Evolutionary conservation across 176 grass and related monocot species (phyloP).

Genomic region (Tillandsia leiboldiana): DNA sequence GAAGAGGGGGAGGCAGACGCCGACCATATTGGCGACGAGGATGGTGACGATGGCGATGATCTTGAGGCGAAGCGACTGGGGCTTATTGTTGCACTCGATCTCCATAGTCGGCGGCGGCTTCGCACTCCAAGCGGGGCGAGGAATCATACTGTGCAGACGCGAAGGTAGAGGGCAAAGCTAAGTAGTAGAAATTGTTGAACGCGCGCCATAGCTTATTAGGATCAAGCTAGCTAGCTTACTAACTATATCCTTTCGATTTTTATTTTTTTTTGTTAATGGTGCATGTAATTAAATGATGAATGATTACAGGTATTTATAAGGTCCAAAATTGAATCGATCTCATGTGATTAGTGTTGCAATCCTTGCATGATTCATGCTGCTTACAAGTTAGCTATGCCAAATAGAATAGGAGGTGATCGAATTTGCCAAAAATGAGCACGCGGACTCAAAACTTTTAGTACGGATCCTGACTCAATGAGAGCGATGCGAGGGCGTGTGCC

Average conservation of each 20-base stretch:
- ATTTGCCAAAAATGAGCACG: too few species aligned
- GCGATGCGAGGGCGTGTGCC: not conserved
- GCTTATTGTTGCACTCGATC: constrained; percentile 38
- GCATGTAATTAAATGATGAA: too few species aligned
- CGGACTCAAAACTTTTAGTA: not conserved
- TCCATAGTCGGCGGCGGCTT: not conserved
- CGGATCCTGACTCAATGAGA: not conserved
- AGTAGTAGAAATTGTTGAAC: not conserved
- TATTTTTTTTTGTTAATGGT: too few species aligned
- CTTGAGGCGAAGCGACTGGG: constrained; percentile 52
- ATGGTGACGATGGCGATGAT: constrained; percentile 56
- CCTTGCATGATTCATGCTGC: not conserved
- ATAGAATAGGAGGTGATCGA: too few species aligned
- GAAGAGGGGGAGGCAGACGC: constrained; percentile 62
- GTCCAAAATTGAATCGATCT: too few species aligned
- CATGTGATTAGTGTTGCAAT: not conserved
- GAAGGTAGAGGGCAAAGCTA: not conserved
- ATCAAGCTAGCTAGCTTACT: not conserved
- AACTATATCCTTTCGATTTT: not conserved
- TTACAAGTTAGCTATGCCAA: too few species aligned
- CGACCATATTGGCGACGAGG: constrained; percentile 37
- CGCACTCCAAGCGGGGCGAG: not conserved
- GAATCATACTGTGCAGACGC: not conserved
- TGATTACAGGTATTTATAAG: too few species aligned
- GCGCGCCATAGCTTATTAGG: not conserved